phyloP scores from a whole-genome alignment of 2,329 filamentous ascomycete genomes.

The Malbranchea zuffiana region DNA sequence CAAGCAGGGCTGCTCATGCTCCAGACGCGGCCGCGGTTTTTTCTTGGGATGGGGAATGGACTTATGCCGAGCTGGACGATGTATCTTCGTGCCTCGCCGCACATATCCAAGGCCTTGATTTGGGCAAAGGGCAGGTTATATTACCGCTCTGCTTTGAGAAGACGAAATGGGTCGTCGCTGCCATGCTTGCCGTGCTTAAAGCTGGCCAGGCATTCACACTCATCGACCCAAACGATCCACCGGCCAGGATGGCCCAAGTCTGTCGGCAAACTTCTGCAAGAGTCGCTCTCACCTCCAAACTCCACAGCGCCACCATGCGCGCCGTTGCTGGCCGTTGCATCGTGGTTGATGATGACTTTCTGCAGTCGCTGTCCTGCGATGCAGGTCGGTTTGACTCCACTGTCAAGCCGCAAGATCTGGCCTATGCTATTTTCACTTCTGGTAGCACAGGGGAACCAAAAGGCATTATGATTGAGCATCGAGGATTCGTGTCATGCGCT shows the following conservation, averaged over 20 bases:
- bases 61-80: conserved; percentile 22
- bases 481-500: not conserved
- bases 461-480: conserved; percentile 3
- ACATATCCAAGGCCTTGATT: conserved; percentile 2
- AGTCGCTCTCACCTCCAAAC: no score
- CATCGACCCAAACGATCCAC: conserved; percentile 17
- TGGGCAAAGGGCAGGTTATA: conserved; percentile 21
- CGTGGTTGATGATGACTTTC: no score
- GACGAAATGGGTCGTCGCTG: conserved; percentile 11
- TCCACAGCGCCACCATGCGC: no score
- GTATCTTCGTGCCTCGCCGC: conserved; percentile 14
- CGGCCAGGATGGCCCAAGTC: no score
- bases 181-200: conserved; percentile 13
- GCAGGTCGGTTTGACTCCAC: no score
- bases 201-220: conserved; percentile 13
- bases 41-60: conserved; percentile 33
- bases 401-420: no score
- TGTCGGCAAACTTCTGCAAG: no score
- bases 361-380: no score
- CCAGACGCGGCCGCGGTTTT: conserved; percentile 16
- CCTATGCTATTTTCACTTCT: conserved; percentile 13
- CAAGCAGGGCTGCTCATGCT: conserved; percentile 5
- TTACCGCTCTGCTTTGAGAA: conserved; percentile 15
- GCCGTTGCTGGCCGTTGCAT: no score
- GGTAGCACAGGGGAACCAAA: conserved; percentile 7